Evolutionary conservation across 805 yeast species (phyloP).

Genomic region (Metschnikowia lachancei): DNA sequence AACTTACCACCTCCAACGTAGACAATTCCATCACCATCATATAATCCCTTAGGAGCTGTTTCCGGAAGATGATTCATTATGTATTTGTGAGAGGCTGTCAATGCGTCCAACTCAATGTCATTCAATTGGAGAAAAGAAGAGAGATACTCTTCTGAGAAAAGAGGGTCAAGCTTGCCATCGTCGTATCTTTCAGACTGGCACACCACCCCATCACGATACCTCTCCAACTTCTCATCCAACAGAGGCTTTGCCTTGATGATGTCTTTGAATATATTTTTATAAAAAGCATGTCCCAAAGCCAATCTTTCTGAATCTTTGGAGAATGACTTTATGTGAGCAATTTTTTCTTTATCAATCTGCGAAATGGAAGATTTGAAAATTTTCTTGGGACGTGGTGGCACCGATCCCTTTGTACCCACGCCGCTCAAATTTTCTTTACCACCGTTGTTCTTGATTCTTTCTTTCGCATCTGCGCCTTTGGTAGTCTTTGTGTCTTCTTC

Average conservation of each 20-base stretch:
- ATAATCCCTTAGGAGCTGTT: constrained; percentile 33
- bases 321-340: constrained; percentile 15
- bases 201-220: constrained; percentile 34
- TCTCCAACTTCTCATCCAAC: constrained; percentile 37
- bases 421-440: neutral
- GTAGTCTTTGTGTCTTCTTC: no score
- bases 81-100: constrained; percentile 47
- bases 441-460: neutral
- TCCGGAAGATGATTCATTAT: constrained; percentile 48
- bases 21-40: constrained; percentile 54
- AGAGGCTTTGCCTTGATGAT: constrained; percentile 46
- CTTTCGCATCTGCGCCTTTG: neutral
- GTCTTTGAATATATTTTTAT: constrained; percentile 40
- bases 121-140: constrained; percentile 47
- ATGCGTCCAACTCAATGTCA: constrained; percentile 39
- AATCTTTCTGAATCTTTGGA: constrained; percentile 9
- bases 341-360: constrained; percentile 8
- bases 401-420: neutral
- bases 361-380: neutral
- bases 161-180: constrained; percentile 30
- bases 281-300: constrained; percentile 41
- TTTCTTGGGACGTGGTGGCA: neutral
- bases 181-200: constrained; percentile 29
- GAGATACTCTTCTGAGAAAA: constrained; percentile 54
- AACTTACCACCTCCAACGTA: constrained; percentile 80